A percentile compares a stretch with the other conserved stretches of the same genome.
phyloP scores from a whole-genome alignment of 139 green algal species.

The Ettlia oleoabundans region DNA sequence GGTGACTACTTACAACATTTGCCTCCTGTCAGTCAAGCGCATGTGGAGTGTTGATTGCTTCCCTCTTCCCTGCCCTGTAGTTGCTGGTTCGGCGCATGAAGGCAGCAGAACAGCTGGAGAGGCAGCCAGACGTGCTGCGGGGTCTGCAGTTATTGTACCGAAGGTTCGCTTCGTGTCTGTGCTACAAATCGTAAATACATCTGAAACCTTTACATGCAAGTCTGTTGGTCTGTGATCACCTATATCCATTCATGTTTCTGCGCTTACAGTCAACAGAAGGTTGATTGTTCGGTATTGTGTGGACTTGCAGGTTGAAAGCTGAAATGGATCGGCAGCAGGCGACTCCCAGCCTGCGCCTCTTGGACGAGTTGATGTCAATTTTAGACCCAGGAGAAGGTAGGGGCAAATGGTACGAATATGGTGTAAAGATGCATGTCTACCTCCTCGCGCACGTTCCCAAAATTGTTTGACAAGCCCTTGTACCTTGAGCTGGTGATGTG shows the following conservation, averaged over 20 bases:
- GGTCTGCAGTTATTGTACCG: slow-evolving; percentile 31
- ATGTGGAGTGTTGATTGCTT: no score
- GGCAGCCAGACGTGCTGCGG: not conserved
- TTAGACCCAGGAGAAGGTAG: slow-evolving; percentile 17
- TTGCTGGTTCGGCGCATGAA: slow-evolving; percentile 26
- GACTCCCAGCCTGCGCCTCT: slow-evolving; percentile 16
- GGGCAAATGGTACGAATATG: no score
- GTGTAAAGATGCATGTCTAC: no score
- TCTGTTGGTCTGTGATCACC: not conserved
- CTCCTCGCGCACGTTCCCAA: not conserved
- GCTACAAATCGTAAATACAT: not conserved
- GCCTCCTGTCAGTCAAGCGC: no score
- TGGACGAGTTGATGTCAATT: slow-evolving; percentile 33
- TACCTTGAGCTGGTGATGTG: no score
- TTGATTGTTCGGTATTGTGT: not conserved
- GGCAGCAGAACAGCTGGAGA: slow-evolving; percentile 13
- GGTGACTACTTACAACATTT: no score
- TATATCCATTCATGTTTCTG: not conserved
- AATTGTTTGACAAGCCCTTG: not conserved
- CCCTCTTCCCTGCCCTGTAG: not conserved
- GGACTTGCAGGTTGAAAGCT: slow-evolving; percentile 8
- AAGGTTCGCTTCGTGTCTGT: not conserved
- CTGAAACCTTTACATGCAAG: not conserved
- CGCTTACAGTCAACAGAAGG: not conserved
- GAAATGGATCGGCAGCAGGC: slow-evolving; percentile 29